phyloP scores from a whole-genome alignment of 225 moss, liverwort and hornwort species.

The Antitrichia curtipendula region DNA sequence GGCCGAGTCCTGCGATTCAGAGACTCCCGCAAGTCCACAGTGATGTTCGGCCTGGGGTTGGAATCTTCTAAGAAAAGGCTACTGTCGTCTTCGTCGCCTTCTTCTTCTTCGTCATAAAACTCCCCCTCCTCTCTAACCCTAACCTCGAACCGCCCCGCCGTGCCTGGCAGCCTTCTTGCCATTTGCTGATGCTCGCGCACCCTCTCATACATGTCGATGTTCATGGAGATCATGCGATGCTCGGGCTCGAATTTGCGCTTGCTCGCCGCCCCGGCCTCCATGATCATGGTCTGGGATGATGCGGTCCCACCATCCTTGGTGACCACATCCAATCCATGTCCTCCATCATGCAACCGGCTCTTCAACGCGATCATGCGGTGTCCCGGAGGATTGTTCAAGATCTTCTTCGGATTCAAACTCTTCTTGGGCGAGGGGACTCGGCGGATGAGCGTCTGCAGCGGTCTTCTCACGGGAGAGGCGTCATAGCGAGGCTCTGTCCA shows the following conservation, averaged over 20 bases:
- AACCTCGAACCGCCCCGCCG: slow-evolving; percentile 8
- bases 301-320: slow-evolving; percentile 42
- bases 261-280: neutral
- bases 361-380: slow-evolving; percentile 15
- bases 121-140: slow-evolving; percentile 38
- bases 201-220: slow-evolving; percentile 18
- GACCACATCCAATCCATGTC: slow-evolving; percentile 8
- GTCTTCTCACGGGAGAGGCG: neutral
- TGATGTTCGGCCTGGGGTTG: slow-evolving; percentile 1
- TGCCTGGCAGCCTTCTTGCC: slow-evolving; percentile 29
- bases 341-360: neutral
- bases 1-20: slow-evolving; percentile 7
- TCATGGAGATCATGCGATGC: neutral
- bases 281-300: neutral
- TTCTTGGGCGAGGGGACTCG: neutral
- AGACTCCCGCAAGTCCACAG: slow-evolving; percentile 19
- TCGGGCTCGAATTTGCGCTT: slow-evolving; percentile 26
- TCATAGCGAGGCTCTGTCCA: slow-evolving; percentile 1
- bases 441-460: neutral
- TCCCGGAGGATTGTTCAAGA: neutral
- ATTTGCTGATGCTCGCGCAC: slow-evolving; percentile 11
- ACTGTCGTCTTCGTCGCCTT: slow-evolving; percentile 9
- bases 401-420: neutral
- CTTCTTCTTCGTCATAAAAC: slow-evolving; percentile 15
- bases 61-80: slow-evolving; percentile 28